phyloP scores from a whole-genome alignment of 1,284 basidiomycete genomes.

The Microbotryum intermedium region DNA sequence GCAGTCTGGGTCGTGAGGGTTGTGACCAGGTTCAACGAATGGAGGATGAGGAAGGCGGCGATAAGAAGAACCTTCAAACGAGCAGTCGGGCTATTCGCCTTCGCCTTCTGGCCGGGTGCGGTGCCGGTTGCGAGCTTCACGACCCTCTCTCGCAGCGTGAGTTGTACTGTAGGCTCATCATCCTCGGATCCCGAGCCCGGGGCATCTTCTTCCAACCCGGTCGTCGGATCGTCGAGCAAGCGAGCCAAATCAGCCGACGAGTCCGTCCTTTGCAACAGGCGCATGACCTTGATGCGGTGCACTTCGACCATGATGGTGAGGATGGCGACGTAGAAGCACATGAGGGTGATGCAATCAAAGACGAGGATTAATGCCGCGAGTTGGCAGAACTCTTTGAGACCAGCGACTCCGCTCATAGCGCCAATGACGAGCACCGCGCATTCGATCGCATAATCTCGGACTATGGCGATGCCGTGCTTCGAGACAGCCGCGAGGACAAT shows the following conservation, averaged over 20 bases:
- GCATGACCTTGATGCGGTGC: conserved; percentile 52
- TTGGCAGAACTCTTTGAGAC: conserved; percentile 89
- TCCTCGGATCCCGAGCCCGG: conserved; percentile 28
- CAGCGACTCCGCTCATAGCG: conserved; percentile 77
- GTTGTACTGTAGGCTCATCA: conserved; percentile 4
- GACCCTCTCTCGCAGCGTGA: conserved; percentile 25
- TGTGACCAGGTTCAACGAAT: conserved; percentile 86
- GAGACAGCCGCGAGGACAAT: conserved; percentile 77
- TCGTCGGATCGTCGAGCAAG: conserved; percentile 32
- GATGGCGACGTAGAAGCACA: conserved; percentile 82
- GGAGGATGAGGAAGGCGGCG: conserved; percentile 75
- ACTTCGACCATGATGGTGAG: conserved; percentile 92
- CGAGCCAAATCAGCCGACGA: conserved; percentile 33
- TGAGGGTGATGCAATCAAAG: conserved; percentile 80
- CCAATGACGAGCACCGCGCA: conserved; percentile 81
- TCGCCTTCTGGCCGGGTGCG: conserved; percentile 36
- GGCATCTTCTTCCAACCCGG: conserved; percentile 27
- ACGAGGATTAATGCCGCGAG: conserved; percentile 77
- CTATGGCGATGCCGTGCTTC: conserved; percentile 68
- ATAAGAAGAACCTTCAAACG: conserved; percentile 85
- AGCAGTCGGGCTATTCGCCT: conserved; percentile 68
- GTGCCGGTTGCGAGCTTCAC: conserved; percentile 29
- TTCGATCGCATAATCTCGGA: conserved; percentile 88
- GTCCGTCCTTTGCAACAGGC: conserved; percentile 40
- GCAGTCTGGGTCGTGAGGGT: conserved; percentile 72